phyloP scores from a whole-genome alignment of 345 rosid species.

The Corchorus olitorius region DNA sequence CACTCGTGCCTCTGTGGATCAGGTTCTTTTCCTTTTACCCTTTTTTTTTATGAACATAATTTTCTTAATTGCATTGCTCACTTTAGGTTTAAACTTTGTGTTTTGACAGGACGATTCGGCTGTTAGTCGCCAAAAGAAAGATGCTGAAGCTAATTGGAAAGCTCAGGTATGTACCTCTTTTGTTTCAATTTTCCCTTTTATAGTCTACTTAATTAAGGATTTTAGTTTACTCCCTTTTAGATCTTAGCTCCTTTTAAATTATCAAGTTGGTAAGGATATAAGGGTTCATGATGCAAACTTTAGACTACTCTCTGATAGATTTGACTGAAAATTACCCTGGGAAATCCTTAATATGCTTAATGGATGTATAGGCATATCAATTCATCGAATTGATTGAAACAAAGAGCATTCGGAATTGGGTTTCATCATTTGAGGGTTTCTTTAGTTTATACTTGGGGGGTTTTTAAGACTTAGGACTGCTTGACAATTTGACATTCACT shows the following conservation, averaged over 20 bases:
- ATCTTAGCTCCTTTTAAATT: not conserved
- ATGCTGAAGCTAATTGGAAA: slow-evolving; percentile 97
- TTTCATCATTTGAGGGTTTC: not conserved
- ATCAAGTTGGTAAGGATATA: not conserved
- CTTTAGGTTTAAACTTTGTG: not conserved
- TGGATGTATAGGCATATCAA: not conserved
- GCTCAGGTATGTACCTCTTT: slow-evolving; percentile 58
- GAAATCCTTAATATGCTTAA: not conserved
- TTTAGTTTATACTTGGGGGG: not conserved
- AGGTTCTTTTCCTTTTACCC: slow-evolving; percentile 38
- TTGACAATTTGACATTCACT: not conserved
- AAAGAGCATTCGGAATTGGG: not conserved
- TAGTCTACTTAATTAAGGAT: not conserved
- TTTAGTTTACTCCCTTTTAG: not conserved
- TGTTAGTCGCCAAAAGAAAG: slow-evolving; percentile 85
- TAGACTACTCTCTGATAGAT: not conserved
- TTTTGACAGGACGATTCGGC: slow-evolving; percentile 82
- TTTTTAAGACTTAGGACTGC: not conserved
- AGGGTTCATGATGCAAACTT: not conserved
- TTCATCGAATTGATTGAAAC: not conserved
- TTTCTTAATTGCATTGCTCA: not conserved
- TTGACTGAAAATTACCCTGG: not conserved
- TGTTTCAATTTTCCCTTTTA: not conserved
- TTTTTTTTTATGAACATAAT: not conserved
- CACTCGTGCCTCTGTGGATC: slow-evolving; percentile 83